These are phyloP conservation scores for Lineolata rhizophorae DNA, from an alignment of 495 filamentous ascomycete genomes.

Conservation along the genomic window DNA sequence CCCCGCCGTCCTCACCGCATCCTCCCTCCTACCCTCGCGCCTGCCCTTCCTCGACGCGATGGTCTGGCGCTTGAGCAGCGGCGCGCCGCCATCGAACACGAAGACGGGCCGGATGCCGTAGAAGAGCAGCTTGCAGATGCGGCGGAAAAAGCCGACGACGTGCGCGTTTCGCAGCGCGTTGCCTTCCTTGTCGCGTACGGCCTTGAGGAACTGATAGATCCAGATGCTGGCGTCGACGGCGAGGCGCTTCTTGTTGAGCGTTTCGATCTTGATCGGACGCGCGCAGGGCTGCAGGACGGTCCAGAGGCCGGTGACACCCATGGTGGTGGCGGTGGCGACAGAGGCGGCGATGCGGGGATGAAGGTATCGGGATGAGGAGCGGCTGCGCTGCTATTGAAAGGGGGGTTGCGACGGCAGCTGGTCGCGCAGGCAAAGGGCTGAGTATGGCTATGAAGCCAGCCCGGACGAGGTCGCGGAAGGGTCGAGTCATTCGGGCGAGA, in stretches of 20 bases:
- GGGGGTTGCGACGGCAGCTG: no score
- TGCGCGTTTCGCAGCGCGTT: conserved; percentile 91
- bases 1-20: conserved; percentile 77
- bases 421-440: no score
- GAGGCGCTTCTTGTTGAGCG: conserved; percentile 81
- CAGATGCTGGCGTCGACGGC: conserved; percentile 96
- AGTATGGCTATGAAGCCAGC: no score
- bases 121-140: conserved; percentile 91
- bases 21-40: conserved; percentile 74
- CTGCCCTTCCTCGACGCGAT: conserved; percentile 56
- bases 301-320: conserved; percentile 98
- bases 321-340: no score
- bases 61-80: conserved; percentile 75
- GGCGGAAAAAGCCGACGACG: conserved; percentile 89
- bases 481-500: no score
- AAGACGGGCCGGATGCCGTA: conserved; percentile 95
- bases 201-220: conserved; percentile 99
- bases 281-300: conserved; percentile 82
- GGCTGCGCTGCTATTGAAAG: no score
- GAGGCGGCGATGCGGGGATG: no score
- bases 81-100: conserved; percentile 93
- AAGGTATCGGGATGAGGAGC: no score
- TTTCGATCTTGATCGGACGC: conserved; percentile 77
- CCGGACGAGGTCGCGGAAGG: no score
- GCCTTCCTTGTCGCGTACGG: conserved; percentile 93